Evolutionary conservation across 805 yeast species (phyloP).

Genomic region (Candida anglica): DNA sequence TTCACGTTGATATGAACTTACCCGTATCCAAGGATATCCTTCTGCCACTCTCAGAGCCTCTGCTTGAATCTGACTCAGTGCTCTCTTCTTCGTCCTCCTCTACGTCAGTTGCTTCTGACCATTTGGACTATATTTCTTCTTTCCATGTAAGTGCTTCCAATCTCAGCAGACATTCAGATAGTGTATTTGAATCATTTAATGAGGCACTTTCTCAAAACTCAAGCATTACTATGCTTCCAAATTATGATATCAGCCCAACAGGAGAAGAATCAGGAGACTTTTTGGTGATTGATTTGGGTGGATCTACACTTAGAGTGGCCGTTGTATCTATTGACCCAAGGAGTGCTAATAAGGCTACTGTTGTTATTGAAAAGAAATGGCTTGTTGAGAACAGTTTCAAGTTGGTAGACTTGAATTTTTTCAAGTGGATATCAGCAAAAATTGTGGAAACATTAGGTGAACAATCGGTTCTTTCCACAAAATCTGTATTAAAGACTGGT

Average conservation of each 20-base stretch:
- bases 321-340: slow-evolving; percentile 33
- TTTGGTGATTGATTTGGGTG: slow-evolving; percentile 54
- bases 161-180: slow-evolving; percentile 18
- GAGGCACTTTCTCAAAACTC: slow-evolving; percentile 24
- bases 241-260: slow-evolving; percentile 32
- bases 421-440: slow-evolving; percentile 36
- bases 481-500: slow-evolving; percentile 33
- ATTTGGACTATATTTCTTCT: no score
- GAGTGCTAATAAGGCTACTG: slow-evolving; percentile 15
- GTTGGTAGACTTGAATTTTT: slow-evolving; percentile 37
- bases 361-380: slow-evolving; percentile 33
- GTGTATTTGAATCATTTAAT: slow-evolving; percentile 20
- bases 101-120: neutral
- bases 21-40: neutral
- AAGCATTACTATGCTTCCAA: slow-evolving; percentile 36
- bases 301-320: slow-evolving; percentile 48
- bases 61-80: slow-evolving; percentile 1
- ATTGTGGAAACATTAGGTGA: slow-evolving; percentile 21
- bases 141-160: no score
- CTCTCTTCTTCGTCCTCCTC: slow-evolving; percentile 1
- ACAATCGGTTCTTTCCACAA: slow-evolving; percentile 13
- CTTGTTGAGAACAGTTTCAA: slow-evolving; percentile 34
- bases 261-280: slow-evolving; percentile 35
- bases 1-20: no score
- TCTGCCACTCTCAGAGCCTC: neutral